Percentiles rank a stretch among this genome's conserved stretches.
These are phyloP conservation scores for Zymoseptoria pseudotritici DNA, from an alignment of 2,329 filamentous ascomycete genomes.

Conservation along the genomic window DNA sequence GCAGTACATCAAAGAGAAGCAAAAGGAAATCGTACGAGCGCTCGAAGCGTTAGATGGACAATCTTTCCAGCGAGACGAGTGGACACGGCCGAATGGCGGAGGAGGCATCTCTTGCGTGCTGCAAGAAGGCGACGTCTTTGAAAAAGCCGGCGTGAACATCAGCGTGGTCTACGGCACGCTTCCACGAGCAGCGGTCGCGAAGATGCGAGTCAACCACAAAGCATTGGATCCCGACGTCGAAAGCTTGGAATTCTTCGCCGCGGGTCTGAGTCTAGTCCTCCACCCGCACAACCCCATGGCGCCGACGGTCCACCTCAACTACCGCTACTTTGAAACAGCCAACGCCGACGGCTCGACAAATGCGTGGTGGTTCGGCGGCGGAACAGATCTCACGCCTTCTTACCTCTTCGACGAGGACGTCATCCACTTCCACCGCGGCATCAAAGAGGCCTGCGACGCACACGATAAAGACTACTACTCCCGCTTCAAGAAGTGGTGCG, in stretches of 20 bases:
- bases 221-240: conserved; percentile 73
- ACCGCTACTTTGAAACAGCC: conserved; percentile 95
- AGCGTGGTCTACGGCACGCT: conserved; percentile 90
- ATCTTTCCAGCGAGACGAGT: conserved; percentile 75
- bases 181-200: conserved; percentile 76
- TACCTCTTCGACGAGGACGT: conserved; percentile 97
- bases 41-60: conserved; percentile 78
- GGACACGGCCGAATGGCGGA: conserved; percentile 79
- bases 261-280: conserved; percentile 84
- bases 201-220: conserved; percentile 94
- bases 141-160: conserved; percentile 94
- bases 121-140: conserved; percentile 93
- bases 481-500: conserved; percentile 96
- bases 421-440: conserved; percentile 88
- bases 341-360: conserved; percentile 72
- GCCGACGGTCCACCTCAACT: conserved; percentile 95
- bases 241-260: conserved; percentile 87
- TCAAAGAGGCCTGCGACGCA: conserved; percentile 87
- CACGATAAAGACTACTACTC: conserved; percentile 91
- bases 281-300: conserved; percentile 95
- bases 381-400: conserved; percentile 82
- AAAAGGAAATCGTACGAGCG: conserved; percentile 75
- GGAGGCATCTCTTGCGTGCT: conserved; percentile 92
- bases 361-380: conserved; percentile 97
- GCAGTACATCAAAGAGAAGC: conserved; percentile 86